Evolutionary conservation across 2,329 filamentous ascomycete species (phyloP), one percentile per base, ranked within the genome.

Genomic region (Tolypocladium tropicale): DNA sequence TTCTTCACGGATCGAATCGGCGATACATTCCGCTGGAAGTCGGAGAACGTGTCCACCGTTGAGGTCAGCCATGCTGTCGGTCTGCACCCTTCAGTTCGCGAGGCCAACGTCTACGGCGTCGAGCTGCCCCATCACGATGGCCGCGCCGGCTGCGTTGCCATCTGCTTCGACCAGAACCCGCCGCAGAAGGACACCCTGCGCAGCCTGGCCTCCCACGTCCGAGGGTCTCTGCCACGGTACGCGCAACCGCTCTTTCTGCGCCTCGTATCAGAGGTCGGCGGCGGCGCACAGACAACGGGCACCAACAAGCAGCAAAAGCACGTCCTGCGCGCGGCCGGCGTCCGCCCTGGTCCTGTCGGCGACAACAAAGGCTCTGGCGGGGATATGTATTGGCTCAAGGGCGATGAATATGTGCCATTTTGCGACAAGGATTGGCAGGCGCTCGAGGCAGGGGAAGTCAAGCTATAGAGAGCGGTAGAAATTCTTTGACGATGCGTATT

Each of bases 221-320:
- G 74, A 16, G 68, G 70, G 7, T 74, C 74, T 7, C 74, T 95
- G 30, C 90, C 91, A 0, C 79, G 78, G 52, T 95, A 88, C 64
- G 90, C 90, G 0, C 79, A 85, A 5, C 91, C 91, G 0, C 63
- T 94, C 1, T 96, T 95, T 71, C 68, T 96, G 52, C 78, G 91
- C 14, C 71, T 91, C 6, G 79, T 85, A 9, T 76, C 73, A 30
- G 78, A 80, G 30, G 71, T 79, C 50, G 72, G 74, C 3, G 78
- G 83, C 46, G 70, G 73, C 1, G 76, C 82, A 61, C 82, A 87
- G 64, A 78, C 83, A 1, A 95, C 91, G 5, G 90, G 90, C 0
- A 96, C 90, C 52, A 88, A 90, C 65, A 96, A 96, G 77, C 89
- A 95, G 74, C 87, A 92, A 72, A 96, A 96, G 71, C 82, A 87